Percentiles rank a stretch among this genome's conserved stretches.
Conservation (phyloP, 176 grass and related monocot genomes). For the Oryza meridionalis region DNA sequence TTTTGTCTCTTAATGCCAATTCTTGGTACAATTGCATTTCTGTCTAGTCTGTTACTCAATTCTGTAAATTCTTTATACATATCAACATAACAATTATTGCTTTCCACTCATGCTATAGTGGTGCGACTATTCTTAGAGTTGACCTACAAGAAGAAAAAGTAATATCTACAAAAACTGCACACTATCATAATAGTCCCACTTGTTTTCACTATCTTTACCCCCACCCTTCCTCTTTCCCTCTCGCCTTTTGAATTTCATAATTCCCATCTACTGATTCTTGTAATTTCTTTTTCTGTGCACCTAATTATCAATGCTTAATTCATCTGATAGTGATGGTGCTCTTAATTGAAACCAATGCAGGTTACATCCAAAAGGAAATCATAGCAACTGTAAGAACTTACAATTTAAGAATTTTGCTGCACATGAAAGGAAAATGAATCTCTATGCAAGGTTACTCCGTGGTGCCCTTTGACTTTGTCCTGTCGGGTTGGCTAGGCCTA, state of each 20-base stretch:
- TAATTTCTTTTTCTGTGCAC: background rate
- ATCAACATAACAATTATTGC: constrained; percentile 64
- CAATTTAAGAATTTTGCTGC: constrained; percentile 36
- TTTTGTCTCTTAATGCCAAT: background rate
- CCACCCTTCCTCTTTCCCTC: background rate
- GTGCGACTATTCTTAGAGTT: constrained; percentile 75
- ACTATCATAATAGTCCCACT: constrained; percentile 55
- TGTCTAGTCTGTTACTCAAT: constrained; percentile 10
- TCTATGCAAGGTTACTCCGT: constrained; percentile 18
- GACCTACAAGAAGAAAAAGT: constrained; percentile 77
- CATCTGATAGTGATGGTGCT: background rate
- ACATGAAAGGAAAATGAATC: constrained; percentile 34
- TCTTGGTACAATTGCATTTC: constrained; percentile 32
- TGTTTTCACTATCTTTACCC: constrained; percentile 44
- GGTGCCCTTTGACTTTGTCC: constrained; percentile 86
- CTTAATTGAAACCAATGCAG: constrained; percentile 37
- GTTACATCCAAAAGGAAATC: constrained; percentile 27
- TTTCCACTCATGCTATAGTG: constrained; percentile 59
- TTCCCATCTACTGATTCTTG: background rate
- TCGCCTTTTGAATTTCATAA: background rate
- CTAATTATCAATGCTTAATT: constrained; percentile 21
- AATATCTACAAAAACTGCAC: constrained; percentile 51
- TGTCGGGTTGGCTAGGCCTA: constrained; percentile 39
- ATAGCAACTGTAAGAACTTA: constrained; percentile 31
- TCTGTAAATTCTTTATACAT: constrained; percentile 33